Base-by-base conservation (phyloP, 805 yeast species). In the Wickerhamomyces bisporus region DNA sequence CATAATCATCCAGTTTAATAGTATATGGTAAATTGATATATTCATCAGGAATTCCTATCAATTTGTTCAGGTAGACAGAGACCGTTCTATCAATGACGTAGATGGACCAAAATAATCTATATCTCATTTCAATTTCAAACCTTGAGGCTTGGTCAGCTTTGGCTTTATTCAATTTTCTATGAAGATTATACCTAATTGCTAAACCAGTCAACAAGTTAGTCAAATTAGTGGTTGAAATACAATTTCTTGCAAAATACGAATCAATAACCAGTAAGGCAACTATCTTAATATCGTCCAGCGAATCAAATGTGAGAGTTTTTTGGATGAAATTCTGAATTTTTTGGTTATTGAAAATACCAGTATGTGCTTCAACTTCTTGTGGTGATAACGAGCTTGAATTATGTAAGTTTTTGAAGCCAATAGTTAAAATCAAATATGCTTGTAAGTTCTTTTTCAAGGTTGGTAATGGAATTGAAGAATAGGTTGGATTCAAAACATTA, bases 211-310 rank as follows among this genome's bases (percentile, higher is more conserved):
- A 57, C n/a, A 73, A 47, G 5, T 78, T 75, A 30, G 72, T 68
- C 24, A 74, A 58, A 26, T 74, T 71, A 72, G 79, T 73, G 1
- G 79, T 65, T 14, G 75, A 67, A 10, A 70, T 64, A n/a, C 78
- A 78, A 34, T 69, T 61, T 13, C 74, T 71, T 42, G 72, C 75
- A 48, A 73, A 73, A 44, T 72, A 74, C 0, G 79, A 73, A 45
- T 71, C 74, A 26, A 74, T 64, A 13, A 77, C 75, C n/a, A 75
- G 49, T 8, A 76, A 48, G 10, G 71, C 46, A 26, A 73, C 44
- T 36, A 71, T 61, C 37, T 62, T 65, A 4, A 73, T 62, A 12
- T 73, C 68, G 26, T 65, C 70, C 12, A 64, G 44, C 35, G 67
- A 64, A 35, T 68, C 70, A 32, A 62, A 56, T 2, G 65, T 54